Evolutionary conservation across 2,329 filamentous ascomycete species (phyloP).

Genomic region (Berkeleyomyces basicola): DNA sequence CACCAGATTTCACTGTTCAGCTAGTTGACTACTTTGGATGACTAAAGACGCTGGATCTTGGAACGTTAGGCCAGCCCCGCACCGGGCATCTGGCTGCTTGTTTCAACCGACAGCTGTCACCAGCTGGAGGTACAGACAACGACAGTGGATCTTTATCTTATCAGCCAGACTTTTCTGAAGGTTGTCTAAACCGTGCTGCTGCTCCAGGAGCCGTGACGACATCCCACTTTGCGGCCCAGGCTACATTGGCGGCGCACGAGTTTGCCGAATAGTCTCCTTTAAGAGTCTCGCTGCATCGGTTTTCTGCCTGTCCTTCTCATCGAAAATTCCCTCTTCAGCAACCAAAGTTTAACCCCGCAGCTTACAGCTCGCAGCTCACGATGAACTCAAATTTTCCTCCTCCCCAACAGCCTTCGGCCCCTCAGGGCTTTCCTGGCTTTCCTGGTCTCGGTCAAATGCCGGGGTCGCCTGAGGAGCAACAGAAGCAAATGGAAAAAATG

Average conservation of each 20-base stretch:
- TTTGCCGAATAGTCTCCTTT: neutral
- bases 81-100: no score
- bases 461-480: conserved; percentile 13
- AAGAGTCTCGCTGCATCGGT: neutral
- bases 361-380: neutral
- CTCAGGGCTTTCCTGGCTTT: conserved; percentile 5
- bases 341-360: neutral
- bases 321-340: neutral
- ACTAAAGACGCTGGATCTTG: neutral
- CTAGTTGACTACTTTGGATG: neutral
- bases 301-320: neutral
- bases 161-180: neutral
- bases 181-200: neutral
- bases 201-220: neutral
- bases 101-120: neutral
- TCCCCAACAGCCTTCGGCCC: neutral
- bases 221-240: neutral
- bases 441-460: neutral
- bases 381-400: conserved; percentile 6
- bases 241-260: neutral
- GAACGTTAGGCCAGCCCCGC: neutral
- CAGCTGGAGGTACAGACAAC: neutral
- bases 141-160: neutral
- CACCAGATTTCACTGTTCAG: neutral
- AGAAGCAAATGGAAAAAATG: conserved; percentile 15